Percentiles rank a stretch among this genome's conserved stretches.
These are phyloP conservation scores for Kodamaea laetipori DNA, from an alignment of 805 yeast genomes.

Conservation along the genomic window DNA sequence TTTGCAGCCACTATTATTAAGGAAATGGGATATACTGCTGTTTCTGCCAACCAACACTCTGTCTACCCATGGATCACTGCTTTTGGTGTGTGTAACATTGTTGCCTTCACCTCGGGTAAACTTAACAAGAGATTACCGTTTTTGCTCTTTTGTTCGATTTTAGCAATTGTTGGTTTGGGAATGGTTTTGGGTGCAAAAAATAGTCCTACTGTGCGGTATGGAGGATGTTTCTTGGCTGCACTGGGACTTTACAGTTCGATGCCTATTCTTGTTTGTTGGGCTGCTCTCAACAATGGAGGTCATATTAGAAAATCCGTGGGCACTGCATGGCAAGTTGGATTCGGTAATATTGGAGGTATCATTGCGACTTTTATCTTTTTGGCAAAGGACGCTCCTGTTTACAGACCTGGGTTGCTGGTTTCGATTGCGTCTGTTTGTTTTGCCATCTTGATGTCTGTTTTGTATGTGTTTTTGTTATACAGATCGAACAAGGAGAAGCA, in stretches of 20 bases:
- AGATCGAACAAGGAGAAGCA: slow-evolving; percentile 26
- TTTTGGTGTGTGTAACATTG: slow-evolving; percentile 61
- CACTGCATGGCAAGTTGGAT: slow-evolving; percentile 65
- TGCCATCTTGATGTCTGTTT: slow-evolving; percentile 33
- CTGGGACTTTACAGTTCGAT: slow-evolving; percentile 62
- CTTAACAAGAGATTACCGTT: slow-evolving; percentile 48
- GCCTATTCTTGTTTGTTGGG: slow-evolving; percentile 74
- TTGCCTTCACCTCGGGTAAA: slow-evolving; percentile 58
- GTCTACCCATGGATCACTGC: slow-evolving; percentile 86
- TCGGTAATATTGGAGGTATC: slow-evolving; percentile 75
- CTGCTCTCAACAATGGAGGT: slow-evolving; percentile 61
- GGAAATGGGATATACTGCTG: slow-evolving; percentile 65
- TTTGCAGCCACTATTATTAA: slow-evolving; percentile 69
- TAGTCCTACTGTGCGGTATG: slow-evolving; percentile 50
- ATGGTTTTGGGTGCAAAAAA: slow-evolving; percentile 51
- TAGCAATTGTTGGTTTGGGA: slow-evolving; percentile 55
- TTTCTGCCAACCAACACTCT: slow-evolving; percentile 75
- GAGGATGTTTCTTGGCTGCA: slow-evolving; percentile 62
- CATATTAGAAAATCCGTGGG: slow-evolving; percentile 62
- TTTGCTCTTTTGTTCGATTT: slow-evolving; percentile 38
- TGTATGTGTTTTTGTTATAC: slow-evolving; percentile 33
- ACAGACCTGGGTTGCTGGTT: slow-evolving; percentile 54
- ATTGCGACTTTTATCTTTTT: slow-evolving; percentile 61
- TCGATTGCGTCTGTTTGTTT: slow-evolving; percentile 51
- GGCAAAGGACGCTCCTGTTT: slow-evolving; percentile 58